Evolutionary conservation across 1,284 basidiomycete genomes (phyloP), one percentile per base, ranked within the genome.

Genomic region (Melampsora americana): DNA sequence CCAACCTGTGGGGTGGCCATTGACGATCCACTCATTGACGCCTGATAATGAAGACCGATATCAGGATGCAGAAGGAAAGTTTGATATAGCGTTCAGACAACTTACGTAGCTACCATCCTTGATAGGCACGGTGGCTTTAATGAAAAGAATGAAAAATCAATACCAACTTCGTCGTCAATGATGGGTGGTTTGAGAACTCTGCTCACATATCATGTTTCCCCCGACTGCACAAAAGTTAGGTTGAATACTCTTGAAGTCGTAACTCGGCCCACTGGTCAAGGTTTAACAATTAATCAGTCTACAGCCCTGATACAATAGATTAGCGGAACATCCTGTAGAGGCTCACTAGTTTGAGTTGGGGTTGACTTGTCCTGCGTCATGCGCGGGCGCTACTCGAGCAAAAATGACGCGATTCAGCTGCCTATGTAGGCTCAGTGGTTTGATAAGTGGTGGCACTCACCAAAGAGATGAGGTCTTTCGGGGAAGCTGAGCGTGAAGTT

Each of bases 1-100:
- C 62, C 5, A 42, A 75, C 72, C 66, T 75, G 72, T 9, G 72
- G 72, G 32, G 66, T 56, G 28, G 72, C 64, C 72, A 75, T 75
- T 39, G 66, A 75, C 28, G 72, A 66, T 61, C 72, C 72, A 60
- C 65, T 67, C 9, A 53, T 66, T 28, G 72, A 28, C 46, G 72
- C 64, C 72, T 75, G 64, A 53, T 9, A 53, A 53, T 20, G 16
- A 20, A 5, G 7, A 26, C 20, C 18, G 50, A 20, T 26, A 53
- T 53, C 50, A 53, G 50, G 20, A 26, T 6, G 23, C 3, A 53
- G 23, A 53, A 20, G 0, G 50, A 26, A 53, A 9, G 35, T 35
- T 9, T 53, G 18, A 53, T 0, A 53, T 6, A 53, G 66, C 23
- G 44, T n/a, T 23, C 28, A 32, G 60, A 28, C 30, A 61, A 62